Conservation (phyloP, 805 yeast species). For the Saccharomycopsis sp. region DNA sequence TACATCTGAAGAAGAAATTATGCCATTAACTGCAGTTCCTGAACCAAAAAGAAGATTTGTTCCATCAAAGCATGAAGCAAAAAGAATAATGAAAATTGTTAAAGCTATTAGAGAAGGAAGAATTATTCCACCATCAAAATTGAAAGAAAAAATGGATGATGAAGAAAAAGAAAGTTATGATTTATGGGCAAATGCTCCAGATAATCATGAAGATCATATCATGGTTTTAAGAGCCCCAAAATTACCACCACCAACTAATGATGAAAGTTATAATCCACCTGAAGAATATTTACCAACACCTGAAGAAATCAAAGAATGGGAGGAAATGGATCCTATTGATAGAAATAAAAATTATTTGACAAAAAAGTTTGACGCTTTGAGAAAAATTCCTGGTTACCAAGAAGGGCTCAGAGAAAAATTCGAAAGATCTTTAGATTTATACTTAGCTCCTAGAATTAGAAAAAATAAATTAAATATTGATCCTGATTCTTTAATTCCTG, state of each 20-base stretch:
- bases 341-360: slow-evolving; percentile 75
- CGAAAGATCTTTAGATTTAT: slow-evolving; percentile 88
- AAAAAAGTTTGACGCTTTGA: slow-evolving; percentile 66
- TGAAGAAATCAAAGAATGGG: slow-evolving; percentile 69
- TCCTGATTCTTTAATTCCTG: slow-evolving; percentile 92
- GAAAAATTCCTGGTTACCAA: slow-evolving; percentile 90
- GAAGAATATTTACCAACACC: slow-evolving; percentile 79
- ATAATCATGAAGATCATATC: slow-evolving; percentile 57
- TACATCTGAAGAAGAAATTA: slow-evolving; percentile 68
- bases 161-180: slow-evolving; percentile 55
- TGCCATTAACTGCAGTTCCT: slow-evolving; percentile 90
- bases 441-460: slow-evolving; percentile 93
- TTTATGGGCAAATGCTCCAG: slow-evolving; percentile 73
- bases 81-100: slow-evolving; percentile 92
- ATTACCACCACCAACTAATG: slow-evolving; percentile 90
- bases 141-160: slow-evolving; percentile 41
- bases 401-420: slow-evolving; percentile 82
- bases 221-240: slow-evolving; percentile 95
- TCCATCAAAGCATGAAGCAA: slow-evolving; percentile 95
- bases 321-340: slow-evolving; percentile 59
- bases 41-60: slow-evolving; percentile 97
- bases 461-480: slow-evolving; percentile 85
- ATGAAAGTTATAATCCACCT: slow-evolving; percentile 96
- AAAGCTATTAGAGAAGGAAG: slow-evolving; percentile 94
- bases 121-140: slow-evolving; percentile 62